A percentile compares a stretch with the other conserved stretches of the same genome.
Evolutionary conservation across 2,329 filamentous ascomycete genomes (phyloP).

Genomic region (Verticillium nubilum): DNA sequence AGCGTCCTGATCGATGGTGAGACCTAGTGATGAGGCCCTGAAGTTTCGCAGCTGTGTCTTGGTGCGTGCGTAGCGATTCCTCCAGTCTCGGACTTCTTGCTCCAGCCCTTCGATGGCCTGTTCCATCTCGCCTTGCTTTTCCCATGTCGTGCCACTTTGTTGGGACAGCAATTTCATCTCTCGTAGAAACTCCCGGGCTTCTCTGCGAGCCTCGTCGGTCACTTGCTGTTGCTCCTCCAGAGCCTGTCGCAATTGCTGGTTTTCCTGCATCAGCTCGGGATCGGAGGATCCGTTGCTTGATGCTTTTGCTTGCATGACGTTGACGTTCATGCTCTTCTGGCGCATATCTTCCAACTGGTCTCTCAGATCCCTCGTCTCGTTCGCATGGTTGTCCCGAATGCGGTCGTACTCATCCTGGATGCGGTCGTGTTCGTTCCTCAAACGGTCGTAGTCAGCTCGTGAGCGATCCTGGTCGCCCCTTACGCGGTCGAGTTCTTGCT

Average conservation of each 20-base stretch:
- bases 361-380: slow-evolving; percentile 56
- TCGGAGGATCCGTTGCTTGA: slow-evolving; percentile 23
- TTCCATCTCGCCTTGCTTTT: slow-evolving; percentile 75
- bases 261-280: slow-evolving; percentile 58
- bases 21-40: slow-evolving; percentile 72
- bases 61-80: slow-evolving; percentile 77
- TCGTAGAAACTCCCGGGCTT: slow-evolving; percentile 75
- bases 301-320: slow-evolving; percentile 19
- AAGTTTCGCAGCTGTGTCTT: slow-evolving; percentile 83
- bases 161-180: slow-evolving; percentile 88
- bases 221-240: slow-evolving; percentile 71
- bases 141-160: slow-evolving; percentile 71
- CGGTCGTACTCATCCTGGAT: slow-evolving; percentile 74
- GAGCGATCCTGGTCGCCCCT: slow-evolving; percentile 66
- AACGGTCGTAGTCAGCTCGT: slow-evolving; percentile 69
- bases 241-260: slow-evolving; percentile 61
- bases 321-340: slow-evolving; percentile 19
- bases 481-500: slow-evolving; percentile 71
- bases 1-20: slow-evolving; percentile 65
- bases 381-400: slow-evolving; percentile 62
- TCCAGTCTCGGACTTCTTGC: slow-evolving; percentile 83
- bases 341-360: slow-evolving; percentile 55
- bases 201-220: slow-evolving; percentile 79
- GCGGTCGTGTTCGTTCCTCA: slow-evolving; percentile 64
- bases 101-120: slow-evolving; percentile 72